Conservation (phyloP, 139 green algal species). For the Dunaliella primolecta region DNA sequence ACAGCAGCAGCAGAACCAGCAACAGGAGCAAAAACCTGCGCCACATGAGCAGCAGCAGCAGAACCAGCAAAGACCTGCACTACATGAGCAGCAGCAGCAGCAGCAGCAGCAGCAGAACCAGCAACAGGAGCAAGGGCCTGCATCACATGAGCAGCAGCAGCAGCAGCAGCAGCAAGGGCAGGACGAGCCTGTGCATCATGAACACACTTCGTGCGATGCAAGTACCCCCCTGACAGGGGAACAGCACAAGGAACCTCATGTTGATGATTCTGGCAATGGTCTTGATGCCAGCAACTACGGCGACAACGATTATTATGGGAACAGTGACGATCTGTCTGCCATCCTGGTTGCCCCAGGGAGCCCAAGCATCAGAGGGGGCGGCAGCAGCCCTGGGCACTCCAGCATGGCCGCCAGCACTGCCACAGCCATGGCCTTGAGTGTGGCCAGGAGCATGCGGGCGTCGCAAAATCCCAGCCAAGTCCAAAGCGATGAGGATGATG, state of each 20-base stretch:
- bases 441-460: background rate
- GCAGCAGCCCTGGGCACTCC: no score
- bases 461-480: background rate
- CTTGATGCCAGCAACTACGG: no score
- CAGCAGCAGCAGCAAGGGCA: background rate
- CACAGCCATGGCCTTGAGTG: background rate
- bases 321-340: no score
- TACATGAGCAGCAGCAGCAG: constrained; percentile 1
- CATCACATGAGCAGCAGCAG: constrained; percentile 7
- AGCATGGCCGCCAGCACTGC: background rate
- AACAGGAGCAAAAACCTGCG: background rate
- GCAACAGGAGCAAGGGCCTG: constrained; percentile 8
- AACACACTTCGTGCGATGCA: no score
- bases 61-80: background rate
- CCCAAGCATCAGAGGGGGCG: background rate
- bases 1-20: background rate
- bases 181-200: background rate
- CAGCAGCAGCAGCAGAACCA: background rate
- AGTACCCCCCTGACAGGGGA: no score
- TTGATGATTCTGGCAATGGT: no score
- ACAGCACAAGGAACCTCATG: no score
- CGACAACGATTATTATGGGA: no score
- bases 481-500: background rate
- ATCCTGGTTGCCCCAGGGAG: no score
- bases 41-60: background rate